These are phyloP conservation scores for Pilaira anomala DNA, from an alignment of 192 early-diverging fungal genomes.

Conservation along the genomic window DNA sequence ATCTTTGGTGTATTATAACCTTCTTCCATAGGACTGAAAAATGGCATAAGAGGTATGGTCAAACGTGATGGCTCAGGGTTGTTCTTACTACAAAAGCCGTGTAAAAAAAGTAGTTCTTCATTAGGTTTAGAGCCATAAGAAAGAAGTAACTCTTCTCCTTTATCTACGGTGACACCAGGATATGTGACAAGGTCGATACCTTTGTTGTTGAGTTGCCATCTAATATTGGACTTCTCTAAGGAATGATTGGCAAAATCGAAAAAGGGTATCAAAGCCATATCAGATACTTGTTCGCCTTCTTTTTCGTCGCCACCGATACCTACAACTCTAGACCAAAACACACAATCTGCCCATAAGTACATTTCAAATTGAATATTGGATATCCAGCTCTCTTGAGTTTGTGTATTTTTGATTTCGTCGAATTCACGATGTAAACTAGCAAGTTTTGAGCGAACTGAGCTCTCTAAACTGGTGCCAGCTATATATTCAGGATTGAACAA, in stretches of 20 bases:
- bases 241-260: conserved; percentile 77
- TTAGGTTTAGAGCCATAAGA: conserved; percentile 73
- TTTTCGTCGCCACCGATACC: conserved; percentile 44
- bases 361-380: conserved; percentile 40
- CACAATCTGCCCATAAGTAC: conserved; percentile 64
- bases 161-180: background rate
- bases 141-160: conserved; percentile 51
- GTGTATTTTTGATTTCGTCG: conserved; percentile 17
- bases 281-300: conserved; percentile 18
- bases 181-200: conserved; percentile 34
- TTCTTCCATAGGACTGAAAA: conserved; percentile 17
- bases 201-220: conserved; percentile 51
- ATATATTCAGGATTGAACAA: conserved; percentile 35
- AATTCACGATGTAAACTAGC: conserved; percentile 47
- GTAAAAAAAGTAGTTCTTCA: conserved; percentile 64
- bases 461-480: conserved; percentile 51
- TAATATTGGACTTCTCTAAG: conserved; percentile 37
- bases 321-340: conserved; percentile 70
- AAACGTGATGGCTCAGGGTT: conserved; percentile 42
- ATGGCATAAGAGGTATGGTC: conserved; percentile 23
- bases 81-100: conserved; percentile 58
- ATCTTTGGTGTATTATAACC: conserved; percentile 36
- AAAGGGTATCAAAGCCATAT: conserved; percentile 61
- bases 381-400: conserved; percentile 25
- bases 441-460: conserved; percentile 50